Conservation (phyloP, 768 basidiomycete species). For the Gymnopilus junonius region DNA sequence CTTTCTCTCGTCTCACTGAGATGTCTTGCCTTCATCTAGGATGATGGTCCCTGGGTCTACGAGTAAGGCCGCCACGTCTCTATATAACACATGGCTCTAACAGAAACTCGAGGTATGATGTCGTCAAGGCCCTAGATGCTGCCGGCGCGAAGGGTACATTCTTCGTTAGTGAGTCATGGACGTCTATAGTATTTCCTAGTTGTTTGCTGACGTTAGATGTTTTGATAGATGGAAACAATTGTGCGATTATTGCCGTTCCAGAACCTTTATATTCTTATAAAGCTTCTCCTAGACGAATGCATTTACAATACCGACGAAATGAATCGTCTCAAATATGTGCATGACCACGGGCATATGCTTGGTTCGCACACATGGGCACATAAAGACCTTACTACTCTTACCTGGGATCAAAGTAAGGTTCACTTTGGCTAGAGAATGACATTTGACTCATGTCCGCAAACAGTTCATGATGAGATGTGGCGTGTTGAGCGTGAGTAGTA, state of each 20-base stretch:
- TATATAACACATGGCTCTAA: background rate
- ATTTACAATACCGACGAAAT: slow-evolving; percentile 38
- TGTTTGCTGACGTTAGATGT: background rate
- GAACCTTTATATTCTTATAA: background rate
- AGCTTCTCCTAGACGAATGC: slow-evolving; percentile 31
- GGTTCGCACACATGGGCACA: slow-evolving; percentile 57
- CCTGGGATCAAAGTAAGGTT: slow-evolving; percentile 33
- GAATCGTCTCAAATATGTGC: slow-evolving; percentile 37
- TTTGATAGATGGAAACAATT: slow-evolving; percentile 39
- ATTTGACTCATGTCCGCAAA: background rate
- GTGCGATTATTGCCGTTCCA: slow-evolving; percentile 17
- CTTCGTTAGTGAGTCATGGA: slow-evolving; percentile 39
- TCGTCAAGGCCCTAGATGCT: slow-evolving; percentile 34
- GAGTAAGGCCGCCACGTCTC: slow-evolving; percentile 13
- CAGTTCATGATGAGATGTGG: slow-evolving; percentile 38
- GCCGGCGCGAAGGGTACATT: slow-evolving; percentile 46
- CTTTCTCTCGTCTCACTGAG: background rate
- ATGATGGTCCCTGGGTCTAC: slow-evolving; percentile 40
- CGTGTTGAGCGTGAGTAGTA: slow-evolving; percentile 33
- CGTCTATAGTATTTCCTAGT: background rate
- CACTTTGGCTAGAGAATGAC: background rate
- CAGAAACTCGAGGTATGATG: slow-evolving; percentile 25
- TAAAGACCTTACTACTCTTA: slow-evolving; percentile 37
- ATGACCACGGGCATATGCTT: slow-evolving; percentile 46
- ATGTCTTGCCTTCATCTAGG: slow-evolving; percentile 21